Percentiles rank a stretch among this genome's conserved stretches.
Evolutionary conservation across 2,329 filamentous ascomycete species (phyloP).

Genomic region (Fusarium buharicum): DNA sequence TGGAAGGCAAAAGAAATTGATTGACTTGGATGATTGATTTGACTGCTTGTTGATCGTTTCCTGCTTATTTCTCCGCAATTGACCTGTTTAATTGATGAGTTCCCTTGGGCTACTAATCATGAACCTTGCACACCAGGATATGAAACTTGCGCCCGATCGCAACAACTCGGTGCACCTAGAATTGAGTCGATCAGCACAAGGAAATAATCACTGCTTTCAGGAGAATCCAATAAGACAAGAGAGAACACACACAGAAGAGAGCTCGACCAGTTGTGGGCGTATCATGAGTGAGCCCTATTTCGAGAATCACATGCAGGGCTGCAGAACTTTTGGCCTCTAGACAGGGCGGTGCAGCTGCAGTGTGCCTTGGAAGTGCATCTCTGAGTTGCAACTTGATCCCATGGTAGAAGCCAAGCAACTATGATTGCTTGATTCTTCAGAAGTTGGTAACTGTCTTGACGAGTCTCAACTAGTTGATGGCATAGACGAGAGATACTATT

Average conservation of each 20-base stretch:
- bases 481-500: slow-evolving; percentile 1
- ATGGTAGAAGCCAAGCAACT: slow-evolving; percentile 15
- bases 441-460: slow-evolving; percentile 6
- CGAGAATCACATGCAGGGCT: slow-evolving; percentile 29
- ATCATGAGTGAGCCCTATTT: slow-evolving; percentile 32
- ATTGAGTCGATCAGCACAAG: slow-evolving; percentile 4
- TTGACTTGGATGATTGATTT: background rate
- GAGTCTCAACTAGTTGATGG: slow-evolving; percentile 12
- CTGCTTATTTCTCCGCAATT: background rate
- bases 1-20: slow-evolving; percentile 1
- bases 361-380: slow-evolving; percentile 23
- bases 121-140: slow-evolving; percentile 15
- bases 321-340: slow-evolving; percentile 14
- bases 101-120: slow-evolving; percentile 8
- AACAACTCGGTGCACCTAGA: slow-evolving; percentile 5
- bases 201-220: slow-evolving; percentile 4
- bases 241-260: slow-evolving; percentile 4
- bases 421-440: background rate
- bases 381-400: slow-evolving; percentile 15
- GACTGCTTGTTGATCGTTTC: background rate
- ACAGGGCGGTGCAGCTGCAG: slow-evolving; percentile 26
- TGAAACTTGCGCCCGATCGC: slow-evolving; percentile 21
- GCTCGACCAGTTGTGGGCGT: slow-evolving; percentile 12
- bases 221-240: slow-evolving; percentile 15
- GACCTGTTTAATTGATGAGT: background rate